These are phyloP conservation scores for Leptographium procerum DNA, from an alignment of 2,329 filamentous ascomycete genomes.

Conservation along the genomic window DNA sequence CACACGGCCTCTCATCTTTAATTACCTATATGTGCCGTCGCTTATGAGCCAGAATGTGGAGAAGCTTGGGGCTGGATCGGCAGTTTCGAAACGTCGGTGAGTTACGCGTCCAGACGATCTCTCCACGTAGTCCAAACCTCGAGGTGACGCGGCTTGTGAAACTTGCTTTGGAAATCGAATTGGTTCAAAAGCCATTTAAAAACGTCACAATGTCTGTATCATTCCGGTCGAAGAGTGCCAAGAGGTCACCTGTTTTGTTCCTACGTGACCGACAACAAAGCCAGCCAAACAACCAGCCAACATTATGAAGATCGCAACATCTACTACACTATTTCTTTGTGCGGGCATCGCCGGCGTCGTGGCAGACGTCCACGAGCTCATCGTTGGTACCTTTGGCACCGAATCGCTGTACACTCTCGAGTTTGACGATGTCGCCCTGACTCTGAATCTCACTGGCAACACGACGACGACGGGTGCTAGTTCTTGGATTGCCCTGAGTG, in stretches of 20 bases:
- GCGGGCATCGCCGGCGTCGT: background rate
- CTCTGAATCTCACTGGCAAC: background rate
- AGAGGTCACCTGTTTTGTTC: background rate
- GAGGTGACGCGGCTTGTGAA: background rate
- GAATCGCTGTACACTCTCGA: background rate
- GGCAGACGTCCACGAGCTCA: background rate
- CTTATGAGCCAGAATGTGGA: too few relatives aligned
- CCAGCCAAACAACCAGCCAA: background rate
- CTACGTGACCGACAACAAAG: background rate
- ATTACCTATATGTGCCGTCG: too few relatives aligned
- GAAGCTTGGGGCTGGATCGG: background rate
- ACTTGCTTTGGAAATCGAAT: background rate
- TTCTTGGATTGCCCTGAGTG: background rate
- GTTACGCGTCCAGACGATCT: background rate
- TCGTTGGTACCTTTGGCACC: background rate
- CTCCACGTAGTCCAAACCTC: background rate
- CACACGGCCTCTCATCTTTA: too few relatives aligned
- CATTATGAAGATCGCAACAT: background rate
- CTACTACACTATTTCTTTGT: background rate
- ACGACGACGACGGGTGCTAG: background rate
- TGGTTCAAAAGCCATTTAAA: background rate
- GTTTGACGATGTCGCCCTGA: background rate
- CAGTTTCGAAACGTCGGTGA: background rate
- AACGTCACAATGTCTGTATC: background rate
- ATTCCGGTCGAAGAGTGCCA: too few relatives aligned